Base-by-base conservation (phyloP, 2,329 filamentous ascomycete species). In the Colletotrichum tropicicola region DNA sequence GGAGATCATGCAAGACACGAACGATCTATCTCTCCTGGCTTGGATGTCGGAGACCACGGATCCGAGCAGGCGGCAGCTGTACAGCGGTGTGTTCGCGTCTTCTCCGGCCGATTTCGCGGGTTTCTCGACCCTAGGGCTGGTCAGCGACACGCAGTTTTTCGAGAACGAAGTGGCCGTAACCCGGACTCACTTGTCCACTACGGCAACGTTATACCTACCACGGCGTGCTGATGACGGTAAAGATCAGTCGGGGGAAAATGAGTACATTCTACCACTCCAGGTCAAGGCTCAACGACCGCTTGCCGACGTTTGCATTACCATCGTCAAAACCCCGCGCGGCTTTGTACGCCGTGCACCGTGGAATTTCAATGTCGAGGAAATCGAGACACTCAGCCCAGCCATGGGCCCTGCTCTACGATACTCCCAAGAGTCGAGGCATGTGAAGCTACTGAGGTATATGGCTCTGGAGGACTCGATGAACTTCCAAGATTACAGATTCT, bases 11-110 rank as follows among this genome's bases (percentile, higher is more conserved):
- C 37, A 39, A 35, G 39, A 57, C 4, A 59, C 48, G 3, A 54
- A 55, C 21, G 55, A 63, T 7, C 23, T 52, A 3, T 63, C 55
- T 7, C 51, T 51, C 12, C 39, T 65, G 5, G 57, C 57, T 4
- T 61, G 62, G 62, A 21, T 27, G 5, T 30, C 59, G n/a, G 17
- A 39, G 15, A 32, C 6, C 19, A 35, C 35, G 1, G 35, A 59
- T 10, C 47, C 35, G 1, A 21, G 28, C 0, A 32, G 8, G 10
- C 44, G 8, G 17, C 52, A 35, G 21, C 3, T 30, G 15, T 62
- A 57, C 35, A 37, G n/a, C n/a, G 44, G 52, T 1, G 25, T 57
- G n/a, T 39, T 57, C 3, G 56, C 37, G 13, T 19, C n/a, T 4
- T 59, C 37, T 2, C 28, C 45, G 1, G 28, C 27, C 6, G n/a